These are phyloP conservation scores for Emergomyces africanus DNA, from an alignment of 2,329 filamentous ascomycete species.

Conservation along the genomic window DNA sequence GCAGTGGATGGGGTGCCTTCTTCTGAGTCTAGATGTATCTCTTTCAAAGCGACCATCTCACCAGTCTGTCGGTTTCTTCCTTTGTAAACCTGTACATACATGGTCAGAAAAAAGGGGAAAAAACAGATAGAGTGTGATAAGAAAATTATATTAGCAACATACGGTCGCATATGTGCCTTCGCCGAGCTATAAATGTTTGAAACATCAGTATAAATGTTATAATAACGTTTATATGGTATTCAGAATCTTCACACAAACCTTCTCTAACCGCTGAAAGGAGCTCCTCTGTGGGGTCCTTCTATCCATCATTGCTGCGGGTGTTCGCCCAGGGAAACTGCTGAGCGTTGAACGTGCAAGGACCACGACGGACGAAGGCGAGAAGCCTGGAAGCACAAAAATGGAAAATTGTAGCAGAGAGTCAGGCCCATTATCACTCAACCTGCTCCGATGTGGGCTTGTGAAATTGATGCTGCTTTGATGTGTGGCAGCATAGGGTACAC, in stretches of 20 bases:
- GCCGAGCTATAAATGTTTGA: constrained; percentile 47
- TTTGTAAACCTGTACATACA: constrained; percentile 69
- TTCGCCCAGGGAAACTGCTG: not conserved
- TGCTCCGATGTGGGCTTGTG: not conserved
- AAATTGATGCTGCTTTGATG: not conserved
- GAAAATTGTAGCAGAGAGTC: not conserved
- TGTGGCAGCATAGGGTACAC: not conserved
- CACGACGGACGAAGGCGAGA: not conserved
- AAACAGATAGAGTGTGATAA: too few species aligned
- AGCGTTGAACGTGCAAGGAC: not conserved
- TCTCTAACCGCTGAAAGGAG: constrained; percentile 98
- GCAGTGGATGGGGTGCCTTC: constrained; percentile 95
- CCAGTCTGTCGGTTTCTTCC: constrained; percentile 94
- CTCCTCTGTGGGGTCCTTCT: constrained; percentile 85
- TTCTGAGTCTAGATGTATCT: constrained; percentile 97
- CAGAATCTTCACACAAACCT: constrained; percentile 29
- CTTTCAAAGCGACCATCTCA: constrained; percentile 91
- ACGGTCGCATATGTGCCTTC: constrained; percentile 98
- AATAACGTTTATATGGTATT: constrained; percentile 1
- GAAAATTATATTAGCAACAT: constrained; percentile 22
- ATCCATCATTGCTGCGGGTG: not conserved
- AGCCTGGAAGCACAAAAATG: not conserved
- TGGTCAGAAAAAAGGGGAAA: too few species aligned
- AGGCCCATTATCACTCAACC: not conserved
- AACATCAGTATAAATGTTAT: constrained; percentile 17